phyloP scores from a whole-genome alignment of 2,329 filamentous ascomycete species.

The Fusarium clavum region DNA sequence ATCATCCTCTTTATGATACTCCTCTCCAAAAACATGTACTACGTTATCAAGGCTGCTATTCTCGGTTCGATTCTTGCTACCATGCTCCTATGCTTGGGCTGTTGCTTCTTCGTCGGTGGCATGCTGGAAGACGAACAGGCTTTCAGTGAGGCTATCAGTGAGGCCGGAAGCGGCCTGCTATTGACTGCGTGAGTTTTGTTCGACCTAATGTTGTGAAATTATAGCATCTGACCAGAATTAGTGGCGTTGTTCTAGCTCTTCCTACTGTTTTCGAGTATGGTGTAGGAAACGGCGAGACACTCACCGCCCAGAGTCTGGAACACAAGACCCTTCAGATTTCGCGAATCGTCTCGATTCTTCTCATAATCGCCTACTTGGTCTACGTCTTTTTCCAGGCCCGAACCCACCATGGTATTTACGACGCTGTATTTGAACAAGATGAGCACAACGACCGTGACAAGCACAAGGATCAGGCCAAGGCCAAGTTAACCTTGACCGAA shows the following conservation, averaged over 20 bases:
- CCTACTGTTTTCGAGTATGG: slow-evolving; percentile 68
- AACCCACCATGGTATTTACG: slow-evolving; percentile 81
- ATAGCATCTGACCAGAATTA: slow-evolving; percentile 48
- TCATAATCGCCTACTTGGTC: slow-evolving; percentile 75
- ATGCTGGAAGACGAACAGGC: slow-evolving; percentile 73
- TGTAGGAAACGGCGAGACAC: slow-evolving; percentile 46
- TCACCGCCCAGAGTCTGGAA: slow-evolving; percentile 56
- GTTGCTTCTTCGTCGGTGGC: slow-evolving; percentile 84
- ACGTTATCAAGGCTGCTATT: slow-evolving; percentile 86
- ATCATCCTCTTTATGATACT: slow-evolving; percentile 86
- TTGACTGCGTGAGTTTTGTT: slow-evolving; percentile 75
- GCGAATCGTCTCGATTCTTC: slow-evolving; percentile 75
- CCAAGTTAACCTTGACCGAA: slow-evolving; percentile 81
- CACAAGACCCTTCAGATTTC: slow-evolving; percentile 73
- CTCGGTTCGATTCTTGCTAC: slow-evolving; percentile 86
- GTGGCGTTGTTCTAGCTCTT: slow-evolving; percentile 55
- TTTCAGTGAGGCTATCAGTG: slow-evolving; percentile 81
- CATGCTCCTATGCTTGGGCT: slow-evolving; percentile 80
- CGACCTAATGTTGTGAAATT: neutral
- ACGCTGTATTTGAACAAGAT: slow-evolving; percentile 77
- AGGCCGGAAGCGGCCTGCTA: slow-evolving; percentile 81
- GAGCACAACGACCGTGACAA: slow-evolving; percentile 75
- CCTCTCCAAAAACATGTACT: slow-evolving; percentile 65
- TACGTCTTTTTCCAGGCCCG: slow-evolving; percentile 80
- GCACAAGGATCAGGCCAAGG: slow-evolving; percentile 68